Percentiles rank a stretch among this genome's conserved stretches.
phyloP scores from a whole-genome alignment of 2,329 filamentous ascomycete genomes.

The Akanthomyces uredinophilus region DNA sequence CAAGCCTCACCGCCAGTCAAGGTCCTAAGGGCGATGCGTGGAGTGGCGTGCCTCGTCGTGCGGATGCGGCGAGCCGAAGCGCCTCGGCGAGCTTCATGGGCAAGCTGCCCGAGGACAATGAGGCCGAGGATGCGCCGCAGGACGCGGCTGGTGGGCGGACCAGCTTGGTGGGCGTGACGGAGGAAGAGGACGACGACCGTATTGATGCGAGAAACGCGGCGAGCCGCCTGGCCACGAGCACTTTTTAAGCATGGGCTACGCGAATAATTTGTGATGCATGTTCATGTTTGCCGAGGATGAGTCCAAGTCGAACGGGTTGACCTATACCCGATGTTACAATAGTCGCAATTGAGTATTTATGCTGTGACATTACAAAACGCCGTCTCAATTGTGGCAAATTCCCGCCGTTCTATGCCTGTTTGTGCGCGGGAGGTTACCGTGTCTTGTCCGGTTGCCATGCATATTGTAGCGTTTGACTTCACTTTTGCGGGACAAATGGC shows the following conservation, averaged over 20 bases:
- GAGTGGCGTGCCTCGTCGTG: constrained; percentile 84
- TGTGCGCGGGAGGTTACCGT: too few relatives aligned
- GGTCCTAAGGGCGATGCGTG: constrained; percentile 97
- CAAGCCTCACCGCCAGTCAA: constrained; percentile 79
- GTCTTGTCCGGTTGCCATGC: too few relatives aligned
- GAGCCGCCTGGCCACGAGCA: constrained; percentile 87
- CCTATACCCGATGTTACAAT: background rate
- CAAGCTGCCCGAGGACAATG: constrained; percentile 58
- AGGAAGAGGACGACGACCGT: constrained; percentile 87
- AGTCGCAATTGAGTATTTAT: background rate
- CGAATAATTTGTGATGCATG: background rate
- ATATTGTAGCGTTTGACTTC: too few relatives aligned
- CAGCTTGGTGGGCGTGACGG: constrained; percentile 56
- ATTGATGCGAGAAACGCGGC: constrained; percentile 95
- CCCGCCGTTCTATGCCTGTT: too few relatives aligned
- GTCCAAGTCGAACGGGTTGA: background rate
- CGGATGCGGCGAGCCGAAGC: constrained; percentile 72
- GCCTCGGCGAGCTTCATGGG: constrained; percentile 67
- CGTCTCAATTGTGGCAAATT: too few relatives aligned
- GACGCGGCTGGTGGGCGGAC: constrained; percentile 38
- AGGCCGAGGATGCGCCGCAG: constrained; percentile 40
- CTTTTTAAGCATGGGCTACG: constrained; percentile 55
- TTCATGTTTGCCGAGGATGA: background rate
- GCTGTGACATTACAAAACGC: background rate
- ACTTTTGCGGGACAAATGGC: too few relatives aligned